A percentile compares a stretch with the other conserved stretches of the same genome.
These are phyloP conservation scores for Phascolomyces articulosus DNA, from an alignment of 371 early-diverging fungal genomes.

Conservation along the genomic window DNA sequence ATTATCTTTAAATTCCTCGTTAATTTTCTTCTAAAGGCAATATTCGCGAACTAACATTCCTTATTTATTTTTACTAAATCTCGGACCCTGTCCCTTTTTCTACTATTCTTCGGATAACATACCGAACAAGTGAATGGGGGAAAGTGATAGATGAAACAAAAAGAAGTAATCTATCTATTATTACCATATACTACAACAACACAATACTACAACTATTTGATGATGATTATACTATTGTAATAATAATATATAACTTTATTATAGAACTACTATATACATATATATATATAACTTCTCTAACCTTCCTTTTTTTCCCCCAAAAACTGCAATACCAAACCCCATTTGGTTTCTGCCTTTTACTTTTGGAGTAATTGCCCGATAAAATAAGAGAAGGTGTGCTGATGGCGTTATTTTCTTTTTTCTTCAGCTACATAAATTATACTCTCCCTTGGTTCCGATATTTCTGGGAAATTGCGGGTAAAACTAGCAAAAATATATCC, in stretches of 20 bases:
- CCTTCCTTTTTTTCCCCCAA: not conserved
- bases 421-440: not conserved
- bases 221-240: no score
- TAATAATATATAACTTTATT: no score
- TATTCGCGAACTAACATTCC: not conserved
- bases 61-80: not conserved
- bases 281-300: not conserved
- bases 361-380: not conserved
- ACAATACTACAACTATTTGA: no score
- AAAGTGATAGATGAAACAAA: no score
- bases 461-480: not conserved
- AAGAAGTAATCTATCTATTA: no score
- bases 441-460: not conserved
- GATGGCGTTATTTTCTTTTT: not conserved
- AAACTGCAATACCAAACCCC: not conserved
- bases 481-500: not conserved
- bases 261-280: not conserved
- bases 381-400: not conserved
- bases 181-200: no score
- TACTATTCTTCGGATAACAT: not conserved
- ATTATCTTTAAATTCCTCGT: not conserved
- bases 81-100: not conserved
- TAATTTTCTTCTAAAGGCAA: slow-evolving; percentile 2
- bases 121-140: no score
- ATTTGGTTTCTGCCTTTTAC: not conserved